phyloP scores from a whole-genome alignment of 139 green algal genomes.

The Dunaliella primolecta region DNA sequence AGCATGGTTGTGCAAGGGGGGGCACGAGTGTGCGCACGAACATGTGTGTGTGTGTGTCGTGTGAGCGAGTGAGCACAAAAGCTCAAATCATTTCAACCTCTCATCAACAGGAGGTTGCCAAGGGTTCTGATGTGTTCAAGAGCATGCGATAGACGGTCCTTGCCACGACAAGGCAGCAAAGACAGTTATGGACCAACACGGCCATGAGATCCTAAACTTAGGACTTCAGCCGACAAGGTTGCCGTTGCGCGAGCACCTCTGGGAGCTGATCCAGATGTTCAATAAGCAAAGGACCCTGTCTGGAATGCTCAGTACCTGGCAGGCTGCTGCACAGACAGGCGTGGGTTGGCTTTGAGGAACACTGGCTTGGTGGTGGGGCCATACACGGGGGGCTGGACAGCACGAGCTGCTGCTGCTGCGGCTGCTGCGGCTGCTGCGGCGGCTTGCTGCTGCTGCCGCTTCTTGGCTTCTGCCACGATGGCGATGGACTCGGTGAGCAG shows the following conservation, averaged over 20 bases:
- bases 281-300: neutral
- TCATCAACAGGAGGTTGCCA: too few species aligned
- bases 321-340: constrained; percentile 14
- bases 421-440: neutral
- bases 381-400: neutral
- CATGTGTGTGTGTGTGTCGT: neutral
- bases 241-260: too few species aligned
- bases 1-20: too few species aligned
- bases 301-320: neutral
- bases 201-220: too few species aligned
- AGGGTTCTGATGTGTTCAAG: too few species aligned
- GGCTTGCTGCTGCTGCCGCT: neutral
- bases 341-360: constrained; percentile 20
- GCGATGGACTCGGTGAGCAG: constrained; percentile 9
- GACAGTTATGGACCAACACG: too few species aligned
- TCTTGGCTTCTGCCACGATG: neutral
- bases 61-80: neutral
- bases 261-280: too few species aligned
- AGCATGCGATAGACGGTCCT: too few species aligned
- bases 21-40: neutral
- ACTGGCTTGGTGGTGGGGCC: constrained; percentile 4
- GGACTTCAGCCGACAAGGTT: too few species aligned
- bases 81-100: too few species aligned
- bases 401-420: neutral
- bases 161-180: too few species aligned